These are phyloP conservation scores for Eragrostis tef DNA, from an alignment of 202 grass and related monocot genomes.

Conservation along the genomic window DNA sequence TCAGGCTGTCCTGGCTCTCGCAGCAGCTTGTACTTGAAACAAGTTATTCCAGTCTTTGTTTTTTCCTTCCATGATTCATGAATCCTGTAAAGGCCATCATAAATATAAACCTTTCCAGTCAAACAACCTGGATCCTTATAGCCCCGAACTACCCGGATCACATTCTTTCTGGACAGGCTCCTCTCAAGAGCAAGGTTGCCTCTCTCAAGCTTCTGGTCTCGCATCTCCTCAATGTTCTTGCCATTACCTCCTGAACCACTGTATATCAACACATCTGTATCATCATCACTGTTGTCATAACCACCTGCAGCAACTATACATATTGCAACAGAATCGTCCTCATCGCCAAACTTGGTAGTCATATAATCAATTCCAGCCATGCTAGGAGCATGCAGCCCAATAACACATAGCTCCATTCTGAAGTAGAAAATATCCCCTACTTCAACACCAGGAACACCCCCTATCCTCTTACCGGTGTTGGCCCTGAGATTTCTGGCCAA, in stretches of 20 bases:
- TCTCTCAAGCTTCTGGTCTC: conserved; percentile 78
- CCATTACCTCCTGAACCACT: conserved; percentile 75
- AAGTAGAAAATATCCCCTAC: conserved; percentile 89
- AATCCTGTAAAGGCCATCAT: conserved; percentile 83
- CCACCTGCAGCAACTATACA: conserved; percentile 77
- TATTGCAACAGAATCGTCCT: conserved; percentile 75
- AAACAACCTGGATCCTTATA: conserved; percentile 61
- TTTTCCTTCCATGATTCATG: conserved; percentile 74
- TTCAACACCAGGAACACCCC: conserved; percentile 65
- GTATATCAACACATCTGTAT: conserved; percentile 71
- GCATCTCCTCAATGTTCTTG: conserved; percentile 53
- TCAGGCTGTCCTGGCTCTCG: conserved; percentile 69
- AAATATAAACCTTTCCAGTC: conserved; percentile 75
- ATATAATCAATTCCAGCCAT: conserved; percentile 92
- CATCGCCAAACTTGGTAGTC: conserved; percentile 59
- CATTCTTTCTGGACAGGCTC: conserved; percentile 65
- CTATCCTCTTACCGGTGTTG: conserved; percentile 66
- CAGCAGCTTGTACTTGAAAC: conserved; percentile 84
- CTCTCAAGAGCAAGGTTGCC: conserved; percentile 84
- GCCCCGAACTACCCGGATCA: conserved; percentile 73
- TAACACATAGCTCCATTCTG: conserved; percentile 75
- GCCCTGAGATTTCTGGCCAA: conserved; percentile 57
- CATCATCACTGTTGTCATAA: conserved; percentile 81
- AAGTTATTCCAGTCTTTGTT: conserved; percentile 59
- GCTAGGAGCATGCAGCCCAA: conserved; percentile 76